Conservation (phyloP, 352 stramenopile genomes). For the Globisporangium cederbergense region DNA sequence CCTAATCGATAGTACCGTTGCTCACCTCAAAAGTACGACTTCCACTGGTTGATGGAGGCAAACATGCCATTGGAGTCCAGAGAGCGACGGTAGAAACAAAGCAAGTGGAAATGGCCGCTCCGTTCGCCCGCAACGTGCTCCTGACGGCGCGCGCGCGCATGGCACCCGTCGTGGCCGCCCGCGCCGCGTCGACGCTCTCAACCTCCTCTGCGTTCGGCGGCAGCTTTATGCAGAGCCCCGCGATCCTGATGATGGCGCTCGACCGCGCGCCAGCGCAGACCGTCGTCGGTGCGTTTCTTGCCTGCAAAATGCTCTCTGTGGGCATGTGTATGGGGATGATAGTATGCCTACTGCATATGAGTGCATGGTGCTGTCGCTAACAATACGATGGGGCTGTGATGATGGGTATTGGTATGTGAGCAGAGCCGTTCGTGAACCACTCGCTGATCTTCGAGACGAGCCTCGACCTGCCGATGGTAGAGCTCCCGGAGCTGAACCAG, state of each 20-base stretch:
- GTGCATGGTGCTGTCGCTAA: not conserved
- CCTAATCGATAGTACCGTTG: not conserved
- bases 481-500: conserved; percentile 19
- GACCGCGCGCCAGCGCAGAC: conserved; percentile 11
- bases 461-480: conserved; percentile 11
- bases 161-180: conserved; percentile 7
- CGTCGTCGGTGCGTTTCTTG: conserved; percentile 13
- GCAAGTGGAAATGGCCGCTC: conserved; percentile 10
- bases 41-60: not conserved
- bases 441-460: conserved; percentile 19
- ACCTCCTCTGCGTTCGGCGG: not conserved
- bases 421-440: conserved; percentile 14
- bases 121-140: conserved; percentile 11
- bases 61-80: not conserved
- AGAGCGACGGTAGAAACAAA: conserved; percentile 1
- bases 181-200: conserved; percentile 12
- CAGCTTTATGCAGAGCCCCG: conserved; percentile 9
- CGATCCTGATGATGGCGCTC: conserved; percentile 18
- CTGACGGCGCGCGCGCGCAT: conserved; percentile 11
- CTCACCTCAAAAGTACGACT: not conserved
- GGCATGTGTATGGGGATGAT: not conserved
- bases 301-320: not conserved
- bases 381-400: not conserved
- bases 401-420: not conserved
- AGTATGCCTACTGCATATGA: not conserved